Percentiles rank a stretch among this genome's conserved stretches.
Evolutionary conservation across 257 asterid species (phyloP).

Genomic region (Scutellaria galericulata): DNA sequence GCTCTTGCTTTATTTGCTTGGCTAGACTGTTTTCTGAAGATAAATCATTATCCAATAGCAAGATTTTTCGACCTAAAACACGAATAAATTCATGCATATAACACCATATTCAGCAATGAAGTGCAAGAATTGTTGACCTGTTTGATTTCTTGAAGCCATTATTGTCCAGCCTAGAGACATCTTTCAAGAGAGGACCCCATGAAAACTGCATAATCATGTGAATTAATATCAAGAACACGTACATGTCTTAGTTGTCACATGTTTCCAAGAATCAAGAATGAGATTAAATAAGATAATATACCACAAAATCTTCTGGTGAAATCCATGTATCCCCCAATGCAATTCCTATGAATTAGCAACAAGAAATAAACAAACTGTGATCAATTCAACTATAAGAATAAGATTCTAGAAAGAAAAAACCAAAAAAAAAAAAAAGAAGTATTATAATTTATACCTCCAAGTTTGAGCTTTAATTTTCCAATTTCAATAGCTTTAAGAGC

Average conservation of each 20-base stretch:
- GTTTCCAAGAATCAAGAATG: conserved; percentile 31
- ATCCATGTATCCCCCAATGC: conserved; percentile 95
- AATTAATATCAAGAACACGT: conserved; percentile 3
- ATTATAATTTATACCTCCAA: conserved; percentile 61
- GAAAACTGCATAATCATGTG: conserved; percentile 60
- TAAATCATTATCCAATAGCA: conserved; percentile 11
- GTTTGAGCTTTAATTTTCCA: conserved; percentile 71
- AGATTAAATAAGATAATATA: conserved; percentile 31
- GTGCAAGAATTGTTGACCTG: conserved; percentile 51
- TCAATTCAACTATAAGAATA: conserved; percentile 14
- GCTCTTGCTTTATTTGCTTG: conserved; percentile 52
- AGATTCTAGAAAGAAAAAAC: conserved; percentile 1
- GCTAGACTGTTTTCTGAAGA: conserved; percentile 65
- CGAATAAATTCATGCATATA: not conserved
- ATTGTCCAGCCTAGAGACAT: conserved; percentile 78
- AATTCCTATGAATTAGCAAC: conserved; percentile 53
- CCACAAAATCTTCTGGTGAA: conserved; percentile 97
- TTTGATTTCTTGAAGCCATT: conserved; percentile 67
- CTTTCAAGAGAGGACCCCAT: conserved; percentile 97
- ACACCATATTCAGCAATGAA: not conserved
- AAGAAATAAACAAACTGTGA: not conserved
- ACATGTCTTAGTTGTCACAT: conserved; percentile 30
- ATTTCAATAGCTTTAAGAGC: conserved; percentile 70
- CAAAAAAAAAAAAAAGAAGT: not conserved
- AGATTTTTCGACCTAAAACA: not conserved